Base-by-base conservation (phyloP, 345 rosid species). In the Lepidium sativum region DNA sequence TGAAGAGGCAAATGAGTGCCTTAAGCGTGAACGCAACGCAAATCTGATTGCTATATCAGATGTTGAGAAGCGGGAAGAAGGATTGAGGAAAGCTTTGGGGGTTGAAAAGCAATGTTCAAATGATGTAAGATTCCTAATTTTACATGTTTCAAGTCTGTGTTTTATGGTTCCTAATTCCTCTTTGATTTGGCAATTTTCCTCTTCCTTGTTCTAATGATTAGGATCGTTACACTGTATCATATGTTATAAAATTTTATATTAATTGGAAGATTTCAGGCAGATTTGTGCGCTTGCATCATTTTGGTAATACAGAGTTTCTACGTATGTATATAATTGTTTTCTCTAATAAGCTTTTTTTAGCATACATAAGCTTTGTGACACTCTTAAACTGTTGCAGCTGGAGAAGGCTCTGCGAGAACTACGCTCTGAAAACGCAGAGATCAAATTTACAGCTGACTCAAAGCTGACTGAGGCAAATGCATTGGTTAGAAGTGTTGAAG, bases 381-480 rank as follows among this genome's bases (percentile, higher is more conserved):
- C 43, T 40, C n/a, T 59, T 9, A 3, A 32, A 43, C 62, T 69
- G 42, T 16, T 77, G 79, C 78, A 92, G 98, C 74, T 92, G 25
- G 99, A 90, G 79, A 90, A 85, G 82, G 80, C 95, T 39, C 67
- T 94, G 78, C 87, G 79, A 18, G 90, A 90, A 63, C 78, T 94
- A 79, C 99, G 89, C 40, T 75, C 92, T 42, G 99, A 90, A 69
- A 79, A 82, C 60, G 99, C 97, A 17, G 92, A 90, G 74, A 82
- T 90, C 45, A 94, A 90, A 78, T 90, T 90, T 59, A 88, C 90
- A 29, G 92, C 96, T 31, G 99, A 90, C 71, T 86, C 97, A 9
- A 88, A 86, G 73, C 72, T 90, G 82, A 80, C 86, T 18, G 99
- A 94, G 73, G 95, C 96, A 29, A 82, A 86, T 77, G 95, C 96